Base-by-base conservation (phyloP, 2,329 filamentous ascomycete genomes). In the Aspergillus chevalieri region DNA sequence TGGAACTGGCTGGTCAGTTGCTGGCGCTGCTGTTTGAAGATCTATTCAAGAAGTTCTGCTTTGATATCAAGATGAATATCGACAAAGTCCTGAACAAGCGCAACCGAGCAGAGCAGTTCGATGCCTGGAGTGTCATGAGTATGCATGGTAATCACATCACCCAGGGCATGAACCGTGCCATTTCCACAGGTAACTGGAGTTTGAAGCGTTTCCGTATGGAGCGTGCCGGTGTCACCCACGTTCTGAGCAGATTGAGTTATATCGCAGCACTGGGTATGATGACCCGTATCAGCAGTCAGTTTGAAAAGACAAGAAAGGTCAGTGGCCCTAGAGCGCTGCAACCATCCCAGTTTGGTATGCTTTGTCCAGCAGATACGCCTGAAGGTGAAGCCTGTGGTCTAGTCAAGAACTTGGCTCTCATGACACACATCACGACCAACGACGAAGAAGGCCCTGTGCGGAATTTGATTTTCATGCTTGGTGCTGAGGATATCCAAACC, bases 191-290 rank as follows among this genome's bases (percentile, higher is more conserved):
- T 17, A 98, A 98, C 65, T 98, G 93, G 93, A 96, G 81, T 55
- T 79, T 98, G 58, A 96, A 96, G 72, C 89, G 94, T 67, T 98
- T 98, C 76, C 90, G 92, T 70, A 98, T 98, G 93, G 94, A 97
- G 65, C 81, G 92, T 66, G 92, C 93, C 19, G 93, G 93, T 65
- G 90, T 98, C 19, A 97, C 94, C 0, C 93, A 98, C 69, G 90
- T 98, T 38, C 78, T 98, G 44, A 97, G 92, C 71, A 84, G 93
- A 55, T 77, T 98, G 48, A 97, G 92, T 69, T 98, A 97, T 65
- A 96, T 98, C 68, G 88, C 87, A 55, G 93, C 93, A 24, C 81
- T 98, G 24, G 94, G 94, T 54, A 98, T 98, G 94, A 98, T 98
- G 93, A 98, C 93, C 12, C 82, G 93, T 69, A 97, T 98, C 63